Conservation (phyloP, 768 basidiomycete species). For the Royoungia palumana region DNA sequence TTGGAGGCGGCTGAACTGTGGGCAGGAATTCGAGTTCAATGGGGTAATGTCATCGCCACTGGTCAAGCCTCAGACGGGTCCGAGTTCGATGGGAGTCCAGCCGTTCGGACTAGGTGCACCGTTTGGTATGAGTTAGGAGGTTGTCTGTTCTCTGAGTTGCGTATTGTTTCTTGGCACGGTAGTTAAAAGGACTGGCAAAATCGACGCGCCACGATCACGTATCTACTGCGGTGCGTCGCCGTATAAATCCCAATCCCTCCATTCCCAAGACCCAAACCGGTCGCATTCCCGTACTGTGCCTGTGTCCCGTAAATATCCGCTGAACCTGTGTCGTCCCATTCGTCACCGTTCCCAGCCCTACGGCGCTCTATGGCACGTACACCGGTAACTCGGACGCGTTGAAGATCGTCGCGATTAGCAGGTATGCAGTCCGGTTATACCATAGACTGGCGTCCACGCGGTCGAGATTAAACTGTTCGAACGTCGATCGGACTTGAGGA, state of each 20-base stretch:
- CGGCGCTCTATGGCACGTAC: slow-evolving; percentile 14
- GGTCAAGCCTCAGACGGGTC: slow-evolving; percentile 28
- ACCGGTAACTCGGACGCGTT: background rate
- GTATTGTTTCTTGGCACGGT: no score
- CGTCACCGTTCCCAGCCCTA: slow-evolving; percentile 16
- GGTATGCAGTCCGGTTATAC: slow-evolving; percentile 19
- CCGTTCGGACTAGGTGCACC: slow-evolving; percentile 30
- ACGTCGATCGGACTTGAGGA: background rate
- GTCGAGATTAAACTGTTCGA: background rate
- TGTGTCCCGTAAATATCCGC: slow-evolving; percentile 7
- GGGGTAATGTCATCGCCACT: slow-evolving; percentile 29
- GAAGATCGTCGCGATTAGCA: slow-evolving; percentile 20
- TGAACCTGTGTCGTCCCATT: slow-evolving; percentile 16
- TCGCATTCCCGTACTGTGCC: slow-evolving; percentile 11
- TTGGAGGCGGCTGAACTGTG: background rate
- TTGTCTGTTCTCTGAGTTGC: no score
- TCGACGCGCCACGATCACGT: no score
- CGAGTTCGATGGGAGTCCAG: slow-evolving; percentile 12
- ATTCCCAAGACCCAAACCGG: slow-evolving; percentile 18
- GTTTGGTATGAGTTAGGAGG: slow-evolving; percentile 23
- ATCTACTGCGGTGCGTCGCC: slow-evolving; percentile 1
- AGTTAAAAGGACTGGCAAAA: no score
- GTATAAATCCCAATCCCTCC: slow-evolving; percentile 23
- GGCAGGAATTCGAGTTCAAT: slow-evolving; percentile 36
- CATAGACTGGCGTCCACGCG: slow-evolving; percentile 26